Evolutionary conservation across 2,329 filamentous ascomycete genomes (phyloP), one percentile per base, ranked within the genome.

Genomic region (Microdochium trichocladiopsis): DNA sequence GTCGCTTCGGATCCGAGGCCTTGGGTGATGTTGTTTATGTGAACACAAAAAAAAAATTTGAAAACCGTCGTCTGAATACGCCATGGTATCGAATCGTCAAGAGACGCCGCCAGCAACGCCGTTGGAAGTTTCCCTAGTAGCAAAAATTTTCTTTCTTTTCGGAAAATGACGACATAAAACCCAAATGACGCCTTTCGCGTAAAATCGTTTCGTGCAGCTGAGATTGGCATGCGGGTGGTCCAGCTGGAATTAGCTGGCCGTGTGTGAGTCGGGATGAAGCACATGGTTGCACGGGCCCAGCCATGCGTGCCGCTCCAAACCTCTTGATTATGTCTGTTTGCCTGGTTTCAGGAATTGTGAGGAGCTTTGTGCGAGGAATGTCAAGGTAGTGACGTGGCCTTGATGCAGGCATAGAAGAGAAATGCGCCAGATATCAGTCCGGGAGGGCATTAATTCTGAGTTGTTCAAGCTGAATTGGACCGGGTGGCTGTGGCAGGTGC

Each of bases 391-490:
- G 50, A 41, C 23, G 31, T 48, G 48, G 49, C 36, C 43, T 36
- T 47, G 51, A 45, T 18, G 47, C 54, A 53, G 47, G 33, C 45
- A 25, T 36, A 48, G n/a, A 53, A 25, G 24, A 45, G 6, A 16
- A 45, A 18, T 23, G 16, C 16, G 12, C 36, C 23, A 31, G 25
- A 23, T 36, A 18, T 45, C 14, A 18, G 14, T 16, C 21, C 18
- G 5, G 41, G 3, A 21, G 41, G 28, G 14, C 28, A 6, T 28
- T 5, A 25, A 47, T n/a, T n/a, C n/a, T n/a, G n/a, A n/a, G n/a
- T n/a, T n/a, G 28, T 51, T 53, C 52, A 66, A 48, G 61, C 59
- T n/a, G 63, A 56, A 43, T 61, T 58, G 22, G 65, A 56, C 51
- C 59, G 60, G 28, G 53, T 56, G 10, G 57, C 50, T 28, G 60